Base-by-base conservation (phyloP, 768 basidiomycete genomes). In the Russula vinacea region DNA sequence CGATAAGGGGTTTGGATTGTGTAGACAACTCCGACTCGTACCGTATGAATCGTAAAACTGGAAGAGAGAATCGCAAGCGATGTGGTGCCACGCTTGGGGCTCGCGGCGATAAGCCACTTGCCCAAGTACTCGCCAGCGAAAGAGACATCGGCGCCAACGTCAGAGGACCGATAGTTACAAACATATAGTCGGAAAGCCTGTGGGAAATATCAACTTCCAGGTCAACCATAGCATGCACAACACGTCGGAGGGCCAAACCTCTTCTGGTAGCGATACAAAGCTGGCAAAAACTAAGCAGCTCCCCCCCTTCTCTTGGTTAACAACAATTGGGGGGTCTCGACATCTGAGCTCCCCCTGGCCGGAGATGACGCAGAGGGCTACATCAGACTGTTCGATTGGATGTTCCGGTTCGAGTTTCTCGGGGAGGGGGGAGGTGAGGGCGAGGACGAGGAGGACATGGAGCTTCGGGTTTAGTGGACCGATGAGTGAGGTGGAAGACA, bases 81-180 rank as follows among this genome's bases (percentile, higher is more conserved):
- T 35, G 26, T 60, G 54, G 7, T 64, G 58, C 63, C 63, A 64
- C 1, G 37, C n/a, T 24, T 50, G 59, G n/a, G 63, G 45, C n/a
- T 55, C 58, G 14, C 53, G 58, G 53, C 35, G n/a, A 64, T n/a
- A 5, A 64, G 47, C 63, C 63, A 64, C 45, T 64, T 64, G 13
- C 63, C 63, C 26, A 64, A 22, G 29, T 45, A 55, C 3, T 54
- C 19, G n/a, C 39, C 58, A 40, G 53, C 7, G 26, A 40, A 16
- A 22, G 22, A 59, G 26, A 64, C 24, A 37, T 64, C 63, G 32
- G 63, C 63, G 22, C 52, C 55, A 45, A 39, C 53, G 45, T 59
- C 63, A 44, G 24, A 33, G 10, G n/a, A 10, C n/a, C 58, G n/a
- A 35, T 55, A 32, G 47, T 64, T 64, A 32, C 53, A 33, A 10